These are phyloP conservation scores for Penicillium sp. DNA, from an alignment of 2,329 filamentous ascomycete species.

Conservation along the genomic window DNA sequence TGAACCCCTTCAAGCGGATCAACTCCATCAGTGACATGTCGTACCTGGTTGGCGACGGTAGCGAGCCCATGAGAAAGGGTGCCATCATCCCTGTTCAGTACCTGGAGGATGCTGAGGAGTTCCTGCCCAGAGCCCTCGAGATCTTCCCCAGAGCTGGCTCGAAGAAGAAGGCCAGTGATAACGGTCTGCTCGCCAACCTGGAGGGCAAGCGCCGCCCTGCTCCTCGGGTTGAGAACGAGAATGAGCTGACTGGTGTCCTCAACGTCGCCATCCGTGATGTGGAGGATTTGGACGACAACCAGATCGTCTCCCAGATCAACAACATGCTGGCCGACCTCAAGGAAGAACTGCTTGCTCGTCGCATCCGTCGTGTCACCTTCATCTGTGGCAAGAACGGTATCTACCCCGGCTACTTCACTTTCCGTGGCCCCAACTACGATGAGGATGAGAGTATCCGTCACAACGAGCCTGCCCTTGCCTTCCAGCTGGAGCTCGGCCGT, in stretches of 20 bases:
- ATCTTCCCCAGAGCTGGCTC: slow-evolving; percentile 56
- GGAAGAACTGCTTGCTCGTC: slow-evolving; percentile 69
- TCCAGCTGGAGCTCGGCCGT: slow-evolving; percentile 93
- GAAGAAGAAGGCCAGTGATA: slow-evolving; percentile 49
- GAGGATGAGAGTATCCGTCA: slow-evolving; percentile 96
- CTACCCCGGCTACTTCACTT: slow-evolving; percentile 95
- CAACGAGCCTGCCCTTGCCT: slow-evolving; percentile 88
- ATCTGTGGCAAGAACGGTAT: slow-evolving; percentile 92
- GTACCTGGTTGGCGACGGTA: slow-evolving; percentile 64
- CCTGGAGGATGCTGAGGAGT: slow-evolving; percentile 86
- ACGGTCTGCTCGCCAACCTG: slow-evolving; percentile 62
- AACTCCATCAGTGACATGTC: slow-evolving; percentile 96
- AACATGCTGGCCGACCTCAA: slow-evolving; percentile 70
- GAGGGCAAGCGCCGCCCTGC: slow-evolving; percentile 60
- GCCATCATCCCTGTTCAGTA: slow-evolving; percentile 90
- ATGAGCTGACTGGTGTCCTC: slow-evolving; percentile 81
- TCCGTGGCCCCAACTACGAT: slow-evolving; percentile 79
- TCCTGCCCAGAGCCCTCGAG: slow-evolving; percentile 73
- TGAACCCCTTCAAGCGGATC: slow-evolving; percentile 66
- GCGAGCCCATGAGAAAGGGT: slow-evolving; percentile 79
- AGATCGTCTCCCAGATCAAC: slow-evolving; percentile 66
- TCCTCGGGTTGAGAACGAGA: slow-evolving; percentile 50
- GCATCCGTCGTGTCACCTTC: slow-evolving; percentile 85
- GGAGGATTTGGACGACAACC: slow-evolving; percentile 71
- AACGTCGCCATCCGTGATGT: slow-evolving; percentile 86